Conservation (phyloP, 139 green algal species). For the Tetradesmus obliquus region DNA sequence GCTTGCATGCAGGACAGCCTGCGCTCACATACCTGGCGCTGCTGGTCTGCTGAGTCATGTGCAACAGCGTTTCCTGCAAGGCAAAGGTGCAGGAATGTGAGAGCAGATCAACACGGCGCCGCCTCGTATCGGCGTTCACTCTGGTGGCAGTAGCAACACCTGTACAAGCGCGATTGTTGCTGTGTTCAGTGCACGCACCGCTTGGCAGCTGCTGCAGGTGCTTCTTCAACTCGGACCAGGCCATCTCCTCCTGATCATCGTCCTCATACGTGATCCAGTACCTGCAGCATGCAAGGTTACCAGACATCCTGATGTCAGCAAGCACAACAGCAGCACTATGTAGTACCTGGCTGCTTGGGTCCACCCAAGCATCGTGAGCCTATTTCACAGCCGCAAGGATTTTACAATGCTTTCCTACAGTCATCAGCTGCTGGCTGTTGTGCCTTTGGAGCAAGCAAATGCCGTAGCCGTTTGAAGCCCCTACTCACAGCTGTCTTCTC, state of each 20-base stretch:
- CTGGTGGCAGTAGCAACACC: too few species aligned
- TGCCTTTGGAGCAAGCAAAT: neutral
- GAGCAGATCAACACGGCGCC: too few species aligned
- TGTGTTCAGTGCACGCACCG: neutral
- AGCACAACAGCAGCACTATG: neutral
- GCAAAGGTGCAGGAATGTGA: too few species aligned
- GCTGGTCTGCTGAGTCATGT: too few species aligned
- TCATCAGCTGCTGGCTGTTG: neutral
- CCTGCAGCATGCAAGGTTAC: neutral
- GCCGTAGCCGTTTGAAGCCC: neutral
- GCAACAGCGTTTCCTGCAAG: too few species aligned
- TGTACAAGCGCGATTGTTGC: neutral
- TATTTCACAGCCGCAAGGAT: neutral
- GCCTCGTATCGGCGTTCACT: too few species aligned
- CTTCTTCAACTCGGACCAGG: neutral
- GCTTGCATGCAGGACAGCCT: too few species aligned
- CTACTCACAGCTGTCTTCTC: neutral
- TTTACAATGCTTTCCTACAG: neutral
- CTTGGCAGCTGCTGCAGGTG: neutral
- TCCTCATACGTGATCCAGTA: constrained; percentile 34
- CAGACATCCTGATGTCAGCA: neutral
- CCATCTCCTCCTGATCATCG: constrained; percentile 45
- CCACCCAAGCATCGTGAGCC: neutral
- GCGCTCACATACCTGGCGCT: too few species aligned
- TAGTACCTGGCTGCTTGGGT: neutral